Percentiles rank a stretch among this genome's conserved stretches.
These are phyloP conservation scores for Cladosporium sp. DNA, from an alignment of 2,329 filamentous ascomycete species.

Conservation along the genomic window DNA sequence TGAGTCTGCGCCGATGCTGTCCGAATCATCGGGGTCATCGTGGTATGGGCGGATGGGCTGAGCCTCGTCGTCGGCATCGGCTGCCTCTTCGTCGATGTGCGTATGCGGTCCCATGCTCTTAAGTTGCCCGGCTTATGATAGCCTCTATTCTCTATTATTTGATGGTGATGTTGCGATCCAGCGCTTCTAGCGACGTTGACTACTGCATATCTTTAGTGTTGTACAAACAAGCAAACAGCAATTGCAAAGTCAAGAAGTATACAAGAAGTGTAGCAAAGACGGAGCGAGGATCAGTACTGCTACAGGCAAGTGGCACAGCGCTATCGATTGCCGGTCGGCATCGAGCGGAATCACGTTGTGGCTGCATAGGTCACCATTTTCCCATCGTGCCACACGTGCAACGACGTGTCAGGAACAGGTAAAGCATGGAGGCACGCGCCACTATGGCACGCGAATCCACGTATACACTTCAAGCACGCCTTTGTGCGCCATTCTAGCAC, in stretches of 20 bases:
- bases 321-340: background rate
- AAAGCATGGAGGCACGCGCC: background rate
- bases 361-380: background rate
- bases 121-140: background rate
- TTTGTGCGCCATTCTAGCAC: background rate
- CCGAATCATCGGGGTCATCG: constrained; percentile 29
- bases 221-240: background rate
- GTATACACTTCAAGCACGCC: background rate
- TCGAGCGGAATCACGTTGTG: background rate
- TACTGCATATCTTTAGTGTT: background rate
- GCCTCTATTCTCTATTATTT: background rate
- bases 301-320: background rate
- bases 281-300: background rate
- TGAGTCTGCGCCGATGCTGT: constrained; percentile 24
- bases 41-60: constrained; percentile 21
- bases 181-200: background rate
- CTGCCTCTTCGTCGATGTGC: constrained; percentile 3
- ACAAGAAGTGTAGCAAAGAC: background rate
- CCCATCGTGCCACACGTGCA: background rate
- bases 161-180: background rate
- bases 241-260: background rate
- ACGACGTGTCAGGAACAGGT: background rate
- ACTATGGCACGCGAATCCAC: background rate
- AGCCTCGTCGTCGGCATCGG: background rate
- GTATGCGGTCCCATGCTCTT: constrained; percentile 9